Evolutionary conservation across 495 filamentous ascomycete genomes (phyloP).

Genomic region (Hypoxylon rickii): DNA sequence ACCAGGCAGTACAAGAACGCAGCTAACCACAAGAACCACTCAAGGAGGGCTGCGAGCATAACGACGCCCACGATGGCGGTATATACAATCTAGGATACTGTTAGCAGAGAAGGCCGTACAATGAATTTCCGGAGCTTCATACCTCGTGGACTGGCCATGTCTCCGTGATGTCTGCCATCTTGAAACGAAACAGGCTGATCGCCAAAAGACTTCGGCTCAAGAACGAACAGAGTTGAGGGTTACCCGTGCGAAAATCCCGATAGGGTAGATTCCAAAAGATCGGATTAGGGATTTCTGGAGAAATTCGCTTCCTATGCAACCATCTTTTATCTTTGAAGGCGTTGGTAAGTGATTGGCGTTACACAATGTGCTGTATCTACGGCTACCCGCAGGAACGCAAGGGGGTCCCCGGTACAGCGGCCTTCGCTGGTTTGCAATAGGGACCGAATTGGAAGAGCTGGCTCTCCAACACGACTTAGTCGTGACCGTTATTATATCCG

Average conservation of each 20-base stretch:
- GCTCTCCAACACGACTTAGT: not conserved
- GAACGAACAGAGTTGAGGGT: not conserved
- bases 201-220: not conserved
- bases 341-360: constrained; percentile 13
- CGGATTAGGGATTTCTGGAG: constrained; percentile 15
- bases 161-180: constrained; percentile 48
- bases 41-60: constrained; percentile 82
- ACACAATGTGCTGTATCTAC: constrained; percentile 26
- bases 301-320: constrained; percentile 18
- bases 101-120: constrained; percentile 6
- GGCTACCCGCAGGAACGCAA: constrained; percentile 32
- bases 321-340: constrained; percentile 14
- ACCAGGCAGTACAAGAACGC: constrained; percentile 90
- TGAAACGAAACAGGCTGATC: constrained; percentile 12
- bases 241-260: not conserved
- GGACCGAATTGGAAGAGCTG: not conserved
- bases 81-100: constrained; percentile 60
- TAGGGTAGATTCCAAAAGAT: not conserved
- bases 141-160: constrained; percentile 71
- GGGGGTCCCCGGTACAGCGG: constrained; percentile 6
- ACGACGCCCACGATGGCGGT: constrained; percentile 79
- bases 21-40: constrained; percentile 93
- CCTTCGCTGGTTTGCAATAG: not conserved
- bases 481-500: constrained; percentile 5
- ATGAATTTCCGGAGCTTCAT: constrained; percentile 6